Conservation (phyloP, 257 asterid species). For the Rauvolfia tetraphylla region DNA sequence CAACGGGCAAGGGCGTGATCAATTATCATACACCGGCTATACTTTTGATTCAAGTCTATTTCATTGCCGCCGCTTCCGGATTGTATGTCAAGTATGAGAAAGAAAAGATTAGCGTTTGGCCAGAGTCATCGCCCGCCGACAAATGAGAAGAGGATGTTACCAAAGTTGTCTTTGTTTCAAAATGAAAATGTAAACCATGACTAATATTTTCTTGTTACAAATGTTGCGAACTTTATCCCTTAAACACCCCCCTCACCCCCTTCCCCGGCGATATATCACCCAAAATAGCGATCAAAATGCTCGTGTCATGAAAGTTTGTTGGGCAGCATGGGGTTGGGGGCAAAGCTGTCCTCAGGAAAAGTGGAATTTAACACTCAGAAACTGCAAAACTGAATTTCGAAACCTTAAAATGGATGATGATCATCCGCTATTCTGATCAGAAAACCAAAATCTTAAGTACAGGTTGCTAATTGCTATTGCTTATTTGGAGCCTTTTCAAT, state of each 20-base stretch:
- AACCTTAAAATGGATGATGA: background rate
- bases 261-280: no score
- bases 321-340: no score
- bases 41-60: slow-evolving; percentile 71
- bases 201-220: background rate
- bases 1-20: slow-evolving; percentile 78
- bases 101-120: slow-evolving; percentile 81
- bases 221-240: no score
- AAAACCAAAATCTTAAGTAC: background rate
- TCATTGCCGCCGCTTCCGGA: slow-evolving; percentile 82
- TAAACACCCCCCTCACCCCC: no score
- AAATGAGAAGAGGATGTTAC: background rate
- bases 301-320: no score
- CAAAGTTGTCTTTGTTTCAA: background rate
- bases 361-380: background rate
- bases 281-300: no score
- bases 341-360: no score
- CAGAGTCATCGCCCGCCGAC: slow-evolving; percentile 15
- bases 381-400: no score
- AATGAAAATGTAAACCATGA: background rate
- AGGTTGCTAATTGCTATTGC: background rate
- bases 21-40: slow-evolving; percentile 84
- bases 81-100: slow-evolving; percentile 75
- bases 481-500: background rate
- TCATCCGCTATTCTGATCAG: background rate